These are phyloP conservation scores for Rhizoclosmatium sp. DNA, from an alignment of 192 early-diverging fungal species.

Conservation along the genomic window DNA sequence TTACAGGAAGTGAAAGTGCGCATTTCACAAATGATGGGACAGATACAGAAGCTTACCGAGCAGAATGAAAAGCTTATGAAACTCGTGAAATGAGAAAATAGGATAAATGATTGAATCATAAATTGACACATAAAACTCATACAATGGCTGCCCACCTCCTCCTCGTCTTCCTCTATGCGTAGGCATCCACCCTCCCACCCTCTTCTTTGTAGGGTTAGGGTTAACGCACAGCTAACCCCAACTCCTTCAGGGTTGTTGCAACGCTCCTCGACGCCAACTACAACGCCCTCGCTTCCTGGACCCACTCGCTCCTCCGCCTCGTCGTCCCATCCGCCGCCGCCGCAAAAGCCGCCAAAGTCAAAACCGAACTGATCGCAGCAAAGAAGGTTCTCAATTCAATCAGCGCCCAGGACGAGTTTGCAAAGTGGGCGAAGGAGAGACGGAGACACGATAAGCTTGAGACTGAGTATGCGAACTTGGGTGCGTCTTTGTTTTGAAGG, in stretches of 20 bases:
- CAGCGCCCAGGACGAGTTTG: constrained; percentile 40
- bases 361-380: constrained; percentile 20
- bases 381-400: constrained; percentile 18
- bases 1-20: too few species aligned
- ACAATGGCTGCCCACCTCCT: background rate
- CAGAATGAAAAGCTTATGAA: too few species aligned
- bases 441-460: constrained; percentile 87
- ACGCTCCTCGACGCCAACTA: constrained; percentile 14
- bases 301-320: background rate
- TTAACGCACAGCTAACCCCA: background rate
- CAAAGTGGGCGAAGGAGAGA: constrained; percentile 84
- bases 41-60: too few species aligned
- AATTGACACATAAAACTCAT: too few species aligned
- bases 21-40: too few species aligned
- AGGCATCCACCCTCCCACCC: background rate
- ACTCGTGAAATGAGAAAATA: too few species aligned
- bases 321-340: background rate
- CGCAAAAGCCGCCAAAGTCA: background rate
- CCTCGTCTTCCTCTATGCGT: constrained; percentile 2
- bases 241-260: background rate
- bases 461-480: constrained; percentile 17
- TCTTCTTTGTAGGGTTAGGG: background rate
- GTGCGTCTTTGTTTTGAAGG: background rate
- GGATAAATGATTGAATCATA: too few species aligned
- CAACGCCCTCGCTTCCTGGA: constrained; percentile 11